Base-by-base conservation (phyloP, 1,284 basidiomycete genomes). In the Schizopora paradoxa region DNA sequence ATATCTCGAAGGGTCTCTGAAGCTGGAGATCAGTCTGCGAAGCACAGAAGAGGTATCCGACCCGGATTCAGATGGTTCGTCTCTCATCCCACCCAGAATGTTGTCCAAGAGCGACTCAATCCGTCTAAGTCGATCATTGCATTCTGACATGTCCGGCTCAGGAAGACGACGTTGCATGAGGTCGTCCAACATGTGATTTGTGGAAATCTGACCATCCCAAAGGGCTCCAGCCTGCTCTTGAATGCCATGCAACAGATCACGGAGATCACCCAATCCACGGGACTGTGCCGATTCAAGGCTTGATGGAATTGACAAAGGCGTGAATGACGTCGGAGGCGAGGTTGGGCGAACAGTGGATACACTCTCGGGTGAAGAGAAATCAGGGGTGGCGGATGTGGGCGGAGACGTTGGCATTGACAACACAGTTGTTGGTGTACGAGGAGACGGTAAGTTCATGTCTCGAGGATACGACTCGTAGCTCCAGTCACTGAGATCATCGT, bases 401-500 rank as follows among this genome's bases (percentile, higher is more conserved):
- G 43, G 39, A 23, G 32, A 19, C 21, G 28, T 23, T 13, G 47
- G 41, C n/a, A 39, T 40, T 14, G 38, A 40, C 39, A 47, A 36
- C 13, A 13, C 29, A 2, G 16, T 27, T 22, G 37, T 34, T 2
- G 43, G 23, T 22, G 32, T 37, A 13, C 6, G 8, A 32, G 25
- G 39, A 8, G 26, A 23, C 21, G 39, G 39, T 14, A 41, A 28
- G 44, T 35, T 26, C 55, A 52, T n/a, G 48, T 56, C 23, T 50
- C 49, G 39, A 28, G 61, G 63, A 47, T 67, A 65, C 13, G 56
- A 46, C 47, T 66, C 68, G 18, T 64, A 66, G 40, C 64, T 68
- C 61, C 71, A 57, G 35, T 76, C 56, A 47, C 68, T 74, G 33
- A 69, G 58, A 54, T 86, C 84, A 47, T 88, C 85, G n/a, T n/a